Conservation (phyloP, 2,329 filamentous ascomycete species). For the Trichoderma oligosporum region DNA sequence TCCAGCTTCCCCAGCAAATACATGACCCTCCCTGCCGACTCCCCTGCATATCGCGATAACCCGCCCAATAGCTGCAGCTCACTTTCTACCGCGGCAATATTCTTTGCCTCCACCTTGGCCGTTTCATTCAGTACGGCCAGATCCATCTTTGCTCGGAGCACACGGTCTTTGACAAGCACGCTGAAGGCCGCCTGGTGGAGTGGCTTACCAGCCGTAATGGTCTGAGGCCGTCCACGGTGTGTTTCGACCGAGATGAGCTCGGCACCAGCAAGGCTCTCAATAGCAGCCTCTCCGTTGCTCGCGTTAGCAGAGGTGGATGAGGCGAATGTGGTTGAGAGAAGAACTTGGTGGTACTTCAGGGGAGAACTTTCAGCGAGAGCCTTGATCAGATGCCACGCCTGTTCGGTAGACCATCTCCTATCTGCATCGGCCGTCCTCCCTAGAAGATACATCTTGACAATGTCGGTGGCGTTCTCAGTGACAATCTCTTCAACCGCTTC, state of each 20-base stretch:
- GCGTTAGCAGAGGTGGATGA: conserved; percentile 46
- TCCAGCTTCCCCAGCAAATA: conserved; percentile 74
- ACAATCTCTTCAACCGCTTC: conserved; percentile 85
- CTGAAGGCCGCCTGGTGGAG: conserved; percentile 83
- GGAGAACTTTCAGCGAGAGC: conserved; percentile 63
- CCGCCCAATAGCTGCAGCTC: conserved; percentile 70
- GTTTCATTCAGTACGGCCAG: conserved; percentile 66
- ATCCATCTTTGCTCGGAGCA: conserved; percentile 70
- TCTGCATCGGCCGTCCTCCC: conserved; percentile 45
- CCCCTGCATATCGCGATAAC: conserved; percentile 65
- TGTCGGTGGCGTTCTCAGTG: conserved; percentile 81
- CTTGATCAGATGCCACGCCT: conserved; percentile 88
- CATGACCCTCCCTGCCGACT: conserved; percentile 61
- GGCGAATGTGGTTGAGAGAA: conserved; percentile 73
- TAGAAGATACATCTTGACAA: conserved; percentile 88
- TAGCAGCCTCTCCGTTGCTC: conserved; percentile 64
- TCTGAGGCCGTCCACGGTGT: conserved; percentile 70
- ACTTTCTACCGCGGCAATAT: conserved; percentile 72
- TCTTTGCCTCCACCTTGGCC: conserved; percentile 66
- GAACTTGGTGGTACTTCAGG: conserved; percentile 80
- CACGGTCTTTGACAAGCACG: conserved; percentile 64
- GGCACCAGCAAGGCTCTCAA: conserved; percentile 76
- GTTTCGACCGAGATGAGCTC: conserved; percentile 79
- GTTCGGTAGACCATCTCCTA: conserved; percentile 72
- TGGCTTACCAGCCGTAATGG: conserved; percentile 76